Evolutionary conservation across 2,329 filamentous ascomycete genomes (phyloP).

Genomic region (Apiospora rasikravindrae): DNA sequence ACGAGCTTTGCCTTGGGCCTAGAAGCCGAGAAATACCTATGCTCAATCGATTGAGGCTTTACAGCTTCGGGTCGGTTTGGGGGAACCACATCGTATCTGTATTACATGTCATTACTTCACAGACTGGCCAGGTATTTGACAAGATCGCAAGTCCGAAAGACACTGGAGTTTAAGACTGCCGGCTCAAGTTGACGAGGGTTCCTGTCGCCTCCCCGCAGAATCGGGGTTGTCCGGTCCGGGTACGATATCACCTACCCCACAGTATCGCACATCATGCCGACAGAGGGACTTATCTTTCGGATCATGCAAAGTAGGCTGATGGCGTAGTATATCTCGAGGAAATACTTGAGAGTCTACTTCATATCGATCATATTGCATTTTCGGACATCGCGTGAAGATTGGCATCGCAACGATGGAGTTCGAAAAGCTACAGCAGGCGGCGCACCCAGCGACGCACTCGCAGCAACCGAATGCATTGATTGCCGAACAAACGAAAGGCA

Average conservation of each 20-base stretch:
- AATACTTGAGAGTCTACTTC: neutral
- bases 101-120: no score
- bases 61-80: no score
- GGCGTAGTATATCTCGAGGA: no score
- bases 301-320: neutral
- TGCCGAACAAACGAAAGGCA: neutral
- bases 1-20: no score
- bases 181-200: neutral
- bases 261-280: neutral
- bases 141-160: no score
- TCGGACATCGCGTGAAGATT: neutral
- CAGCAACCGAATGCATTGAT: neutral
- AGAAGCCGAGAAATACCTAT: no score
- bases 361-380: neutral
- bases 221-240: conserved; percentile 7
- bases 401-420: neutral
- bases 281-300: neutral
- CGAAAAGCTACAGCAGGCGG: neutral
- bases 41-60: no score
- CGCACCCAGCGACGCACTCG: neutral
- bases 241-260: neutral
- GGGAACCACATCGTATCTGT: no score
- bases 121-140: no score
- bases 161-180: no score
- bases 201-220: neutral